Evolutionary conservation across 495 filamentous ascomycete species (phyloP).

Genomic region (Bryoglossum gracile): DNA sequence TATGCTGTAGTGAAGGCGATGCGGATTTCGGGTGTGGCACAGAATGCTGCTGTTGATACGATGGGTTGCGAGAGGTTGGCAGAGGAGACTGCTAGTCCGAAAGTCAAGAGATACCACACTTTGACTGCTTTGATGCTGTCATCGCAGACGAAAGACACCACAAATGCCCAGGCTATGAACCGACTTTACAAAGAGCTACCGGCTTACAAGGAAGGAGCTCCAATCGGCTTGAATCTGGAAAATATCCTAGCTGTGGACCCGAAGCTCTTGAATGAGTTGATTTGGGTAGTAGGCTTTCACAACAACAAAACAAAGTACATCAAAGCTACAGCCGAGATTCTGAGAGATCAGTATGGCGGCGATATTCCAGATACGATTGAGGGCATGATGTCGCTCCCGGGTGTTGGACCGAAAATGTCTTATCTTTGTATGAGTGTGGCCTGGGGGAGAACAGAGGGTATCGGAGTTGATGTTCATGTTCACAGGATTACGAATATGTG

Average conservation of each 20-base stretch:
- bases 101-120: slow-evolving; percentile 82
- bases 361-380: slow-evolving; percentile 83
- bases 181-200: slow-evolving; percentile 69
- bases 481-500: slow-evolving; percentile 93
- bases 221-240: slow-evolving; percentile 58
- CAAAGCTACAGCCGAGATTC: slow-evolving; percentile 65
- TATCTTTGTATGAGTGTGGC: slow-evolving; percentile 75
- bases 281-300: slow-evolving; percentile 84
- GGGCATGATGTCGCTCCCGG: slow-evolving; percentile 73
- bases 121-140: slow-evolving; percentile 93
- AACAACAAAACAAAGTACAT: slow-evolving; percentile 93
- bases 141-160: slow-evolving; percentile 92
- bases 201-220: slow-evolving; percentile 30
- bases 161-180: slow-evolving; percentile 78
- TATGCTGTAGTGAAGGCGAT: slow-evolving; percentile 74
- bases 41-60: slow-evolving; percentile 81
- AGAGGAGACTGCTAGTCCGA: slow-evolving; percentile 38
- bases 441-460: slow-evolving; percentile 52
- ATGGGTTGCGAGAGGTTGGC: slow-evolving; percentile 92
- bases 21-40: slow-evolving; percentile 56
- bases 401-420: slow-evolving; percentile 97
- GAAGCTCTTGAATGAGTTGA: slow-evolving; percentile 65
- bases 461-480: slow-evolving; percentile 63
- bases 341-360: slow-evolving; percentile 57
- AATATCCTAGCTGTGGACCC: slow-evolving; percentile 72